A percentile compares a stretch with the other conserved stretches of the same genome.
Evolutionary conservation across 345 rosid genomes (phyloP).

Genomic region (Eucalyptus regnans): DNA sequence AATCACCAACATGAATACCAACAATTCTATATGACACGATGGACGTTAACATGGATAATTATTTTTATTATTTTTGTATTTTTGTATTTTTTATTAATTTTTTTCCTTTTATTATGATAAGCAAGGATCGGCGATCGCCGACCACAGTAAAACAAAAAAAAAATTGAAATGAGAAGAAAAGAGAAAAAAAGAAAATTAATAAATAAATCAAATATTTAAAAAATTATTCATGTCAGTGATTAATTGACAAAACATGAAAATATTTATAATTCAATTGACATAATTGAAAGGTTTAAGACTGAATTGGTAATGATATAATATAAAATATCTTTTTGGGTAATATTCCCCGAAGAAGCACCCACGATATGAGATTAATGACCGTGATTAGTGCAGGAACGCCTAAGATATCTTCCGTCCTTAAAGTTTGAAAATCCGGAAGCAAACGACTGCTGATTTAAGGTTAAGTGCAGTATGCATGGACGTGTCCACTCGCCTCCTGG

Average conservation of each 20-base stretch:
- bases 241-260: not conserved
- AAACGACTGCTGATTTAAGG: not conserved
- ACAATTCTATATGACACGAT: no score
- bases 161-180: no score
- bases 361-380: not conserved
- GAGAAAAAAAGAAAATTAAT: no score
- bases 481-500: not conserved
- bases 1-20: no score
- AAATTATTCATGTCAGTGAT: no score
- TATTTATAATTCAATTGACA: no score
- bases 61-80: no score
- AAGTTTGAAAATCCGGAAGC: not conserved
- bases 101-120: no score
- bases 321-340: not conserved
- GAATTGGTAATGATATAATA: no score
- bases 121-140: rapidly evolving
- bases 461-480: not conserved
- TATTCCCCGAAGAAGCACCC: not conserved
- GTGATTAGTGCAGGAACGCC: not conserved
- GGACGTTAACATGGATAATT: rapidly evolving
- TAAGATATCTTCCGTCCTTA: not conserved
- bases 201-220: no score
- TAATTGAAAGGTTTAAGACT: no score
- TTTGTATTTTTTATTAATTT: no score
- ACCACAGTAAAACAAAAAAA: not conserved